phyloP scores from a whole-genome alignment of 331 rosid genomes.

The Cydonia oblonga region DNA sequence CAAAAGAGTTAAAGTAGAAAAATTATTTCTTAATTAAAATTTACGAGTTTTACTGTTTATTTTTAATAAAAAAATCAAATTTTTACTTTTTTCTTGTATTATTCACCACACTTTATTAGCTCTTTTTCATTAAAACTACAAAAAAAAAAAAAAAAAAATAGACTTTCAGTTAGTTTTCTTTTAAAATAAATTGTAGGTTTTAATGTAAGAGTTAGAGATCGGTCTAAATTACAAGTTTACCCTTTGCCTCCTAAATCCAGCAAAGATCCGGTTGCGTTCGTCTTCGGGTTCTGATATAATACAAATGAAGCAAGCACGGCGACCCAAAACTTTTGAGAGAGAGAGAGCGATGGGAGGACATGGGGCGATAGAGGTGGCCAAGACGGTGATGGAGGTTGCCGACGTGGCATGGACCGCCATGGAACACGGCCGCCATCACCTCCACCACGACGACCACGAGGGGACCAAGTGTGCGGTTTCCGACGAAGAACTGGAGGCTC shows the following conservation, averaged over 20 bases:
- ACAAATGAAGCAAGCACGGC: not conserved
- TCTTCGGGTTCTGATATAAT: not conserved
- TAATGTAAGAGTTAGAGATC: too few species aligned
- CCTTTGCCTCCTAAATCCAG: not conserved
- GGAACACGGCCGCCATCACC: constrained; percentile 49
- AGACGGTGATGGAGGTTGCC: constrained; percentile 89
- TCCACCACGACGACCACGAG: constrained; percentile 5
- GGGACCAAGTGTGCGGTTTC: constrained; percentile 9
- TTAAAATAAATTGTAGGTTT: too few species aligned
- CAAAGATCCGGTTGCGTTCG: not conserved
- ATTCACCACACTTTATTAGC: too few species aligned
- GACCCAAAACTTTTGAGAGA: not conserved
- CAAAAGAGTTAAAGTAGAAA: accelerated
- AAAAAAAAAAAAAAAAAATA: too few species aligned
- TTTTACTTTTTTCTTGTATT: too few species aligned
- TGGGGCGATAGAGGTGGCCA: constrained; percentile 58
- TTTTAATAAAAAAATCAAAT: too few species aligned
- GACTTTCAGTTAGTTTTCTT: too few species aligned
- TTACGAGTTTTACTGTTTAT: too few species aligned
- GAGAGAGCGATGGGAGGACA: constrained; percentile 34
- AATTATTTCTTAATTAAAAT: too few species aligned
- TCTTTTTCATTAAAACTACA: too few species aligned
- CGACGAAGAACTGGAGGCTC: constrained; percentile 37
- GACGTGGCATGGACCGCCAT: constrained; percentile 85
- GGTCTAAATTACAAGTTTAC: not conserved